phyloP scores from a whole-genome alignment of 768 basidiomycete species.

The Tulasnella sp. region DNA sequence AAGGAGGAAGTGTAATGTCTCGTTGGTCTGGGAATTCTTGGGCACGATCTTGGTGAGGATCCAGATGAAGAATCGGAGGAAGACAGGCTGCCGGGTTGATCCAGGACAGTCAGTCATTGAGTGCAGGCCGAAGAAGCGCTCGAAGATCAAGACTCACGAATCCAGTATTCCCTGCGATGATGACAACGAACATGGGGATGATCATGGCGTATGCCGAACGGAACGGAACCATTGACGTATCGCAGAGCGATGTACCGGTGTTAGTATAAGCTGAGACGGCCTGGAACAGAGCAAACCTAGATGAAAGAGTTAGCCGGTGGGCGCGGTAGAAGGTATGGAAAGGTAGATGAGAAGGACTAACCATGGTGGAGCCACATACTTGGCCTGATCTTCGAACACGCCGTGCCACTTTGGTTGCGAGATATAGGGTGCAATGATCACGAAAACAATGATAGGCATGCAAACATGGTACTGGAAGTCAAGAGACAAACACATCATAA shows the following conservation, averaged over 20 bases:
- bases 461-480: constrained; percentile 68
- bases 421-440: constrained; percentile 80
- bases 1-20: constrained; percentile 85
- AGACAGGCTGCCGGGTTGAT: background rate
- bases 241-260: constrained; percentile 80
- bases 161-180: constrained; percentile 89
- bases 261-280: constrained; percentile 85
- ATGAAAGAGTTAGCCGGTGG: background rate
- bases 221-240: constrained; percentile 90
- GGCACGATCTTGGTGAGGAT: constrained; percentile 59
- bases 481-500: constrained; percentile 8
- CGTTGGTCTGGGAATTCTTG: constrained; percentile 55
- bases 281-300: constrained; percentile 82
- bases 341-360: constrained; percentile 37
- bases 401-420: constrained; percentile 54
- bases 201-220: constrained; percentile 82
- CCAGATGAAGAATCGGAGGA: constrained; percentile 80
- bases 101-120: background rate
- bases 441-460: constrained; percentile 63
- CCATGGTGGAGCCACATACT: constrained; percentile 62
- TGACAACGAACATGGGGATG: constrained; percentile 62
- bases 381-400: constrained; percentile 55
- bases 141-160: constrained; percentile 59
- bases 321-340: background rate
- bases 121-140: background rate